phyloP scores from a whole-genome alignment of 2,329 filamentous ascomycete species.

The Cadophora malorum region DNA sequence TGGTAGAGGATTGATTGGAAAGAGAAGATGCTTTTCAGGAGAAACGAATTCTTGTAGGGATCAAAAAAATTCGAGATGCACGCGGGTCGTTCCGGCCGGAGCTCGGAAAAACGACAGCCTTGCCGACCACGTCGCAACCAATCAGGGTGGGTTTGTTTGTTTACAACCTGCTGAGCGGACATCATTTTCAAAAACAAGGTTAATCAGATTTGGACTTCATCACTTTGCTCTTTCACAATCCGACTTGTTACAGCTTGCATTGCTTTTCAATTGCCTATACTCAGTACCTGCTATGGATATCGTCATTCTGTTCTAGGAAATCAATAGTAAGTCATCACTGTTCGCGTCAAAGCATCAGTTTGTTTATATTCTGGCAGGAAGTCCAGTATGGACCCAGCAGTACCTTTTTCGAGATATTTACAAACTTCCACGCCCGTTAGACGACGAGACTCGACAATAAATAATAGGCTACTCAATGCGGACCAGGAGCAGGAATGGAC shows the following conservation, averaged over 20 bases:
- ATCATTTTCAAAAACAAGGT: constrained; percentile 4
- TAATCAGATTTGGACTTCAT: constrained; percentile 6
- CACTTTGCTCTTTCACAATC: constrained; percentile 10
- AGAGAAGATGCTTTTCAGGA: constrained; percentile 26
- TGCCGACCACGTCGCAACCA: constrained; percentile 13
- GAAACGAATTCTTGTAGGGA: constrained; percentile 22
- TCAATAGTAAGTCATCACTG: constrained; percentile 5
- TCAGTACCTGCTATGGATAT: constrained; percentile 23
- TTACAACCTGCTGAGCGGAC: constrained; percentile 6
- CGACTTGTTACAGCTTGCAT: not conserved
- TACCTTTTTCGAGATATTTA: constrained; percentile 18
- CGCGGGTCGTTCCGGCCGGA: constrained; percentile 11
- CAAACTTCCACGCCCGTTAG: constrained; percentile 42
- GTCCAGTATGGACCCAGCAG: constrained; percentile 25
- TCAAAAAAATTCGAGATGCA: constrained; percentile 22
- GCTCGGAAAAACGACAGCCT: constrained; percentile 22
- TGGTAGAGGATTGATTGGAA: constrained; percentile 28
- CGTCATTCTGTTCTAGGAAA: constrained; percentile 1
- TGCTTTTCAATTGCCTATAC: constrained; percentile 15
- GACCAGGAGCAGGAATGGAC: constrained; percentile 47
- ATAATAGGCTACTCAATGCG: constrained; percentile 30
- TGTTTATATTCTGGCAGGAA: constrained; percentile 20
- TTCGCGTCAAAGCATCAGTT: not conserved
- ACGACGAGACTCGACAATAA: constrained; percentile 37
- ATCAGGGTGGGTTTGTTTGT: constrained; percentile 5